phyloP scores from a whole-genome alignment of 768 basidiomycete genomes.

The Cantharellus anzutake region DNA sequence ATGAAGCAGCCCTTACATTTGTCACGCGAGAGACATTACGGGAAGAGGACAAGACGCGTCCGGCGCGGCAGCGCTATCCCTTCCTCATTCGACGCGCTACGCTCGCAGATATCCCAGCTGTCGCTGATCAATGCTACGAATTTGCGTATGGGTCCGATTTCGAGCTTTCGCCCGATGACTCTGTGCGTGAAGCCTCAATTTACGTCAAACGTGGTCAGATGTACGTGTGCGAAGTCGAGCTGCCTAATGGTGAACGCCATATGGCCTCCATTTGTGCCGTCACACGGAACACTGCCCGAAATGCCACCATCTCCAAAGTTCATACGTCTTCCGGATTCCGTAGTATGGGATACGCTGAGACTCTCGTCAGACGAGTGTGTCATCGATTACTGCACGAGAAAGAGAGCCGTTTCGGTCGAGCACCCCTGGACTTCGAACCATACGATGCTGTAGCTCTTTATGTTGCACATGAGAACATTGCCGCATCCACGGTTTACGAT shows the following conservation, averaged over 20 bases:
- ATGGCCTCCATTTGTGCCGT: constrained; percentile 50
- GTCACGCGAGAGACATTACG: constrained; percentile 30
- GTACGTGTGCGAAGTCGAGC: constrained; percentile 41
- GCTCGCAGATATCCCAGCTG: constrained; percentile 20
- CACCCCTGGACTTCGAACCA: constrained; percentile 15
- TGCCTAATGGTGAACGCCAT: constrained; percentile 1
- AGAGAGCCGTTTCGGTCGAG: not conserved
- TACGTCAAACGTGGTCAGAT: constrained; percentile 29
- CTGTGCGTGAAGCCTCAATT: constrained; percentile 30
- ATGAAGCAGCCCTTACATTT: constrained; percentile 37
- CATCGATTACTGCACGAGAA: constrained; percentile 13
- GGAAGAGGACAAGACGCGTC: not conserved
- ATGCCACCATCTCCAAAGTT: constrained; percentile 55
- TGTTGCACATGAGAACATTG: constrained; percentile 36
- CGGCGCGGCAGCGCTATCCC: not conserved
- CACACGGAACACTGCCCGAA: constrained; percentile 34
- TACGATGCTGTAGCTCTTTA: constrained; percentile 42
- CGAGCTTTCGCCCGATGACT: constrained; percentile 22
- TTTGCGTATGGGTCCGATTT: constrained; percentile 50
- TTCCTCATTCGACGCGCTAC: constrained; percentile 29
- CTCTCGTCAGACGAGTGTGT: constrained; percentile 30
- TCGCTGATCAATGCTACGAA: constrained; percentile 30
- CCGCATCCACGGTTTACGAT: constrained; percentile 37
- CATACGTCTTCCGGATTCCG: constrained; percentile 38
- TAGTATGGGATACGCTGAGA: constrained; percentile 36